Percentiles rank a stretch among this genome's conserved stretches.
phyloP scores from a whole-genome alignment of 345 rosid species.

The Passiflora organensis region DNA sequence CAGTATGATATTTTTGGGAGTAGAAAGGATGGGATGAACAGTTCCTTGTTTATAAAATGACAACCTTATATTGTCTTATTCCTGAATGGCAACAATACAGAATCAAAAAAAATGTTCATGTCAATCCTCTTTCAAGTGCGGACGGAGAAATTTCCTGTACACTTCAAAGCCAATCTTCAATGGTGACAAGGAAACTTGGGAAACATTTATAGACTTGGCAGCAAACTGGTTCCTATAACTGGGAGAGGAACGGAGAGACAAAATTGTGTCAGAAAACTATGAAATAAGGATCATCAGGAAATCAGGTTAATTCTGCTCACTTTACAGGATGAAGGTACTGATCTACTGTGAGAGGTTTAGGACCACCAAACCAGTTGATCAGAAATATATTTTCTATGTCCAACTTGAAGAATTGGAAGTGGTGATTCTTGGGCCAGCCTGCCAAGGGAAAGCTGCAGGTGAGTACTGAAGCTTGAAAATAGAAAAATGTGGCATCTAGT shows the following conservation, averaged over 20 bases:
- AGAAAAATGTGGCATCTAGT: too few species aligned
- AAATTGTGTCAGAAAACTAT: not conserved
- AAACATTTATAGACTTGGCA: not conserved
- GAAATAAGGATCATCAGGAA: not conserved
- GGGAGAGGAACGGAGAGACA: not conserved
- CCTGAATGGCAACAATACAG: too few species aligned
- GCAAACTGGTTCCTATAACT: constrained; percentile 25
- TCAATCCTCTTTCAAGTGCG: too few species aligned
- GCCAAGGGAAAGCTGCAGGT: constrained; percentile 3
- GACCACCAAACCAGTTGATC: constrained; percentile 92
- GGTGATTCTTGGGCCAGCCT: constrained; percentile 86
- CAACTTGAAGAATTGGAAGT: constrained; percentile 66
- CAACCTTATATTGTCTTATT: too few species aligned
- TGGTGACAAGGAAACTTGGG: too few species aligned
- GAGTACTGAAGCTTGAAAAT: too few species aligned
- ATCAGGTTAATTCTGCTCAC: constrained; percentile 38
- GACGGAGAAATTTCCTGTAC: too few species aligned
- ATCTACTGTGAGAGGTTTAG: constrained; percentile 74
- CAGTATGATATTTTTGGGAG: too few species aligned
- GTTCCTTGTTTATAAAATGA: too few species aligned
- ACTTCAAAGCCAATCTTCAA: too few species aligned
- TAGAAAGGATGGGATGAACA: too few species aligned
- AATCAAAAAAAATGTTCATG: too few species aligned
- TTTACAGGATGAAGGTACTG: constrained; percentile 54
- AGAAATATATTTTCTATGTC: constrained; percentile 65